phyloP scores from a whole-genome alignment of 2,329 filamentous ascomycete genomes.

The Chaetomium sp. region DNA sequence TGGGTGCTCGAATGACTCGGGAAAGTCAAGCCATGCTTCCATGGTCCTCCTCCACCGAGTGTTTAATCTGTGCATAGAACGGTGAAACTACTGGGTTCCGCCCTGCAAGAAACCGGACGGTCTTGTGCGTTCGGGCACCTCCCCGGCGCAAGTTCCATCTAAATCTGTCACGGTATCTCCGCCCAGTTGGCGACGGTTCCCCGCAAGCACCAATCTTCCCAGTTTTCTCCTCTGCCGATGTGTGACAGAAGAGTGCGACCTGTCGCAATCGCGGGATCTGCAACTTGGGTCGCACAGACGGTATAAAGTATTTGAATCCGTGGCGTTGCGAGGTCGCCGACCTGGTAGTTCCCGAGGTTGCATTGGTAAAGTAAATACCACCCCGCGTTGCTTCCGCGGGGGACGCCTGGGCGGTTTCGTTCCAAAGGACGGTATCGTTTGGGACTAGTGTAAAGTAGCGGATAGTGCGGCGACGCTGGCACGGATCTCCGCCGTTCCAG shows the following conservation, averaged over 20 bases:
- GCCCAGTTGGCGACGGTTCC: not conserved
- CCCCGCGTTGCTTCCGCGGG: constrained; percentile 12
- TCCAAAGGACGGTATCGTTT: not conserved
- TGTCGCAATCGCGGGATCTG: constrained; percentile 22
- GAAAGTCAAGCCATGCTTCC: constrained; percentile 8
- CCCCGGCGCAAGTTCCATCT: not conserved
- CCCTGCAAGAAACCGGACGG: not conserved
- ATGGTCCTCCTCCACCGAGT: constrained; percentile 1
- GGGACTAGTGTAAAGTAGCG: constrained; percentile 1
- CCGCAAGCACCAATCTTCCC: not conserved
- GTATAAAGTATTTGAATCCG: constrained; percentile 5
- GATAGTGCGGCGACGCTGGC: not conserved
- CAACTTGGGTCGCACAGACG: constrained; percentile 19
- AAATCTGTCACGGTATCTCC: not conserved
- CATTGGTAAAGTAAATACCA: constrained; percentile 17
- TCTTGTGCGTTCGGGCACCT: not conserved
- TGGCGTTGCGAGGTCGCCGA: constrained; percentile 29
- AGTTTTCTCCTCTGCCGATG: constrained; percentile 3
- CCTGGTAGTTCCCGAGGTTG: constrained; percentile 25
- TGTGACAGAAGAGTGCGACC: not conserved
- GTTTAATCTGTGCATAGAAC: not conserved
- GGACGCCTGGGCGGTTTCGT: not conserved
- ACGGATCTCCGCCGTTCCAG: constrained; percentile 11
- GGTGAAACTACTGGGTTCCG: not conserved
- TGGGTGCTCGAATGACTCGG: constrained; percentile 5